Evolutionary conservation across 1,139 yeast genomes (phyloP).

Genomic region (Diutina pseudorugosa): DNA sequence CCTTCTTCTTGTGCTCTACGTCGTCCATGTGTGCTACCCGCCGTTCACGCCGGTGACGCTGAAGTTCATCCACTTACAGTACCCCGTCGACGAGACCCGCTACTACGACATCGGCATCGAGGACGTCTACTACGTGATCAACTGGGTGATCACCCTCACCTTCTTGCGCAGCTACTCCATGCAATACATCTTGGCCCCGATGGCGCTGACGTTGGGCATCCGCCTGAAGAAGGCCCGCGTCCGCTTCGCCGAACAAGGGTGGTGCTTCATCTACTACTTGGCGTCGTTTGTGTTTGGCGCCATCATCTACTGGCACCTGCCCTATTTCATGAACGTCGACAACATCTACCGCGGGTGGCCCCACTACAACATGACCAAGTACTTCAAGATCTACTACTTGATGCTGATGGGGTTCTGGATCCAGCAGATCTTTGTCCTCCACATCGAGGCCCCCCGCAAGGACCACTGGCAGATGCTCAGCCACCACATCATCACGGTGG

Average conservation of each 20-base stretch:
- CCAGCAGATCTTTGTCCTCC: constrained; percentile 65
- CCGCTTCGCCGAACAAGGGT: constrained; percentile 80
- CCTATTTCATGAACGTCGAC: constrained; percentile 48
- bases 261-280: constrained; percentile 58
- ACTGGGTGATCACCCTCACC: constrained; percentile 45
- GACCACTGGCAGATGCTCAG: constrained; percentile 80
- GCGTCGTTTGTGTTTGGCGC: constrained; percentile 47
- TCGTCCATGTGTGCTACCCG: constrained; percentile 14
- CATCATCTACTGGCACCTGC: constrained; percentile 42
- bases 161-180: constrained; percentile 50
- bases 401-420: constrained; percentile 68
- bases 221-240: constrained; percentile 37
- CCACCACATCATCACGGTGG: constrained; percentile 75
- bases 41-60: constrained; percentile 13
- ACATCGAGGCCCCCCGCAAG: constrained; percentile 68
- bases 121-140: constrained; percentile 43
- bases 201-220: constrained; percentile 38
- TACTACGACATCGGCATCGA: constrained; percentile 43
- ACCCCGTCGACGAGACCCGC: constrained; percentile 20
- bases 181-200: constrained; percentile 45
- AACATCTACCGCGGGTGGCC: constrained; percentile 71
- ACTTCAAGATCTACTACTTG: constrained; percentile 62
- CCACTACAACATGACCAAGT: constrained; percentile 35
- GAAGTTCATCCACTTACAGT: constrained; percentile 40
- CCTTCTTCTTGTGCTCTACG: constrained; percentile 18